Base-by-base conservation (phyloP, 768 basidiomycete species). In the Tulasnella sp. region DNA sequence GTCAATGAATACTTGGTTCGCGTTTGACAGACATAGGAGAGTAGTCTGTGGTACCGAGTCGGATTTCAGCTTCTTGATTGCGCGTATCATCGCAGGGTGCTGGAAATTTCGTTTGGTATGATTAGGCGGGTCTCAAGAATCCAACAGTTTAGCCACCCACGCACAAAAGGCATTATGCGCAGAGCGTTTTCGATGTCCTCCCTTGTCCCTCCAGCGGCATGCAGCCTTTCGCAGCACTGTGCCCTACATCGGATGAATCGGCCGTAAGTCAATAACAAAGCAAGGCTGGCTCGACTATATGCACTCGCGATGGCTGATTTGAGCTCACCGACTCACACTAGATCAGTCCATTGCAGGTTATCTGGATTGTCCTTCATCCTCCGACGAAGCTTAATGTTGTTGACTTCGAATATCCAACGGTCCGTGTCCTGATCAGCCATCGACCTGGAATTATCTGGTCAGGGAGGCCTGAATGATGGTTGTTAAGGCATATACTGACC, bases 1-100 rank as follows among this genome's bases (percentile, higher is more conserved):
- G 31, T 88, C 85, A 82, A 98, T 99, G 85, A 93, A 99, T 73
- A 97, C 89, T 0, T 88, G 86, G 83, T 99, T 99, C 67, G 97
- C 91, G 83, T 97, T 99, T 77, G 97, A 98, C 67, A 99, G 87
- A 82, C 94, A 93, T 79, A 98, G 86, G 83, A 98, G 91, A 3
- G 91, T 92, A 0, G 89, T 88, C n/a, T 85, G 80, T 8, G 92
- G 89, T n/a, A 86, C 86, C 17, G 87, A 81, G 19, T 87, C 85
- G 3, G 86, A 84, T 82, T 97, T 94, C 78, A 97, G 86, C 2
- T 86, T 86, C 31, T 86, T 88, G n/a, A 97, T 90, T n/a, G 88
- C 94, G 29, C 96, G 92, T 77, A 90, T 87, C 95, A 98, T 97
- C 5, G 96, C 97, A 3, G 97, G 97, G 82, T 99, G 97, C 97